Evolutionary conservation across 2,329 filamentous ascomycete genomes (phyloP).

Genomic region (Colletotrichum orchidophilum): DNA sequence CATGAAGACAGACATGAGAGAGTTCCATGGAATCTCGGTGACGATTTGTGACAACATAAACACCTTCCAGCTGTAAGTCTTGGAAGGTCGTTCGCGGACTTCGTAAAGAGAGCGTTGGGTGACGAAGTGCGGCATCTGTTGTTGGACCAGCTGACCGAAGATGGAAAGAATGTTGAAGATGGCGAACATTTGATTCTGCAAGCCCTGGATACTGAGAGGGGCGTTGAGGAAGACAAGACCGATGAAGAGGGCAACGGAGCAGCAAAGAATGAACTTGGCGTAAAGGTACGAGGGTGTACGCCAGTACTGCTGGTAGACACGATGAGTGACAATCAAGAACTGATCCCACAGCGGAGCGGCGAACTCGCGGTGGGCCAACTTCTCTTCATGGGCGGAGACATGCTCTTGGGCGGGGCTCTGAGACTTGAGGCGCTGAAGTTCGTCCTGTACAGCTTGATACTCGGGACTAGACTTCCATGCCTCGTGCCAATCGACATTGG

Average conservation of each 20-base stretch:
- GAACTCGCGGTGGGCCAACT: constrained; percentile 50
- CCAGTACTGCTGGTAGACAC: constrained; percentile 84
- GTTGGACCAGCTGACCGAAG: constrained; percentile 68
- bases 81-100: constrained; percentile 71
- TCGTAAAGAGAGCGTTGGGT: constrained; percentile 73
- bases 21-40: constrained; percentile 75
- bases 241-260: constrained; percentile 60
- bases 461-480: constrained; percentile 57
- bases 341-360: constrained; percentile 72
- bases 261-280: constrained; percentile 69
- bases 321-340: constrained; percentile 49
- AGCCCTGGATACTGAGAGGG: constrained; percentile 65
- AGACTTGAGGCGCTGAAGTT: constrained; percentile 36
- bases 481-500: constrained; percentile 57
- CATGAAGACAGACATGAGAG: constrained; percentile 67
- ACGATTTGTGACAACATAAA: constrained; percentile 73
- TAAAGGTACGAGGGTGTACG: constrained; percentile 80
- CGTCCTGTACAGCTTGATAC: constrained; percentile 35
- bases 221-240: constrained; percentile 71
- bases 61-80: constrained; percentile 72
- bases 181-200: constrained; percentile 73
- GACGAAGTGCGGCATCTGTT: constrained; percentile 74
- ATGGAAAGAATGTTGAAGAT: constrained; percentile 74
- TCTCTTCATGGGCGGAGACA: background rate
- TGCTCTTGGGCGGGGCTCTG: background rate